A percentile compares a stretch with the other conserved stretches of the same genome.
phyloP scores from a whole-genome alignment of 2,329 filamentous ascomycete genomes.

The Fusarium coffeatum region DNA sequence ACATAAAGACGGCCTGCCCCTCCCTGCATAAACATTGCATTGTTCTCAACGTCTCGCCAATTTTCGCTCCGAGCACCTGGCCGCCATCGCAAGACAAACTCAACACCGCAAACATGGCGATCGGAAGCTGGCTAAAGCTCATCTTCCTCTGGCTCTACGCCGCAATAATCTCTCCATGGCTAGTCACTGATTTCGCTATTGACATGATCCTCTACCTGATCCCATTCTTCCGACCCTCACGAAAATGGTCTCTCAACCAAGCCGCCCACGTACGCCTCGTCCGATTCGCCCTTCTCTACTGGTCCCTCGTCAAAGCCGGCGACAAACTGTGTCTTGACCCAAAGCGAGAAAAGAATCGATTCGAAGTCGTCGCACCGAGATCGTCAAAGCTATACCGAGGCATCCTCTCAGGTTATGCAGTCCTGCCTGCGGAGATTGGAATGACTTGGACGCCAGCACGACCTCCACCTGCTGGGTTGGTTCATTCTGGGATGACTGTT shows the following conservation, averaged over 20 bases:
- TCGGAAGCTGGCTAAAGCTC: not conserved
- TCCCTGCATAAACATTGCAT: not conserved
- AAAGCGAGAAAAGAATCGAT: conserved; percentile 33
- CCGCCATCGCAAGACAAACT: not conserved
- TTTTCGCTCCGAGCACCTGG: not conserved
- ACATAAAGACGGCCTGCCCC: not conserved
- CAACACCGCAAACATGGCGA: not conserved
- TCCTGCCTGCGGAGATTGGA: conserved; percentile 24
- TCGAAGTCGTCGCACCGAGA: conserved; percentile 29
- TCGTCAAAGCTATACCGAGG: conserved; percentile 33
- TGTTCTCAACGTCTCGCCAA: not conserved
- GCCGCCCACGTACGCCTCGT: conserved; percentile 36
- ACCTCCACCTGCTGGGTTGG: conserved; percentile 23
- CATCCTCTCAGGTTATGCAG: conserved; percentile 5
- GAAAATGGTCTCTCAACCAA: conserved; percentile 30
- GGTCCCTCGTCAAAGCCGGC: conserved; percentile 31
- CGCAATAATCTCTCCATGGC: conserved; percentile 22
- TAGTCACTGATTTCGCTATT: conserved; percentile 26
- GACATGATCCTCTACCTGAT: conserved; percentile 29
- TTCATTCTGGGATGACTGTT: conserved; percentile 19
- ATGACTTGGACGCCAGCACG: conserved; percentile 40
- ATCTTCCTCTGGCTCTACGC: conserved; percentile 1
- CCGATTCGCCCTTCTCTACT: conserved; percentile 36
- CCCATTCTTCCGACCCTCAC: conserved; percentile 16
- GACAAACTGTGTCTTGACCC: conserved; percentile 15